Conservation (phyloP, 805 yeast species). For the Yamadazyma scolyti region DNA sequence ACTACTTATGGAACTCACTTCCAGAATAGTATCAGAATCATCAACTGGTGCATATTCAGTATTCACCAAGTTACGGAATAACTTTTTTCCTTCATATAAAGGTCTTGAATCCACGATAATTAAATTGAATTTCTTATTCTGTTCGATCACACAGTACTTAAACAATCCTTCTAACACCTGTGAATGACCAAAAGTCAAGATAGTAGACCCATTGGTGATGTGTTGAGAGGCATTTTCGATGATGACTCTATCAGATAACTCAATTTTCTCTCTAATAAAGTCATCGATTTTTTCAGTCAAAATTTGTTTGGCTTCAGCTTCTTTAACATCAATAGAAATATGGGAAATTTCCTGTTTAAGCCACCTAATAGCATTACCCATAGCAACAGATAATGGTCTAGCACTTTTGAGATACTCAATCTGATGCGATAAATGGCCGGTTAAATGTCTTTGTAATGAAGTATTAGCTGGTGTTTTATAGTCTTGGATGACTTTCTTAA, state of each 20-base stretch:
- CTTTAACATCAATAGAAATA: constrained; percentile 69
- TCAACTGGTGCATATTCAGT: constrained; percentile 22
- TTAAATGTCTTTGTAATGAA: constrained; percentile 81
- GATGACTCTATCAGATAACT: constrained; percentile 77
- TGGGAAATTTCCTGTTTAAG: constrained; percentile 88
- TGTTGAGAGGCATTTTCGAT: constrained; percentile 76
- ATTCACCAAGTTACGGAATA: constrained; percentile 61
- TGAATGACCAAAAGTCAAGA: constrained; percentile 86
- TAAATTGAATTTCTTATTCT: constrained; percentile 66
- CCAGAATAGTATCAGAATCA: constrained; percentile 14
- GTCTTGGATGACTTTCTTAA: constrained; percentile 72
- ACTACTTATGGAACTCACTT: constrained; percentile 14
- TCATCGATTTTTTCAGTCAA: constrained; percentile 69
- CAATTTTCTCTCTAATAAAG: constrained; percentile 81
- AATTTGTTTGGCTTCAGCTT: constrained; percentile 61
- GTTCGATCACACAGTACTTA: constrained; percentile 57
- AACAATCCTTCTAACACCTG: constrained; percentile 76
- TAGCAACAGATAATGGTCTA: constrained; percentile 84
- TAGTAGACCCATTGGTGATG: constrained; percentile 70
- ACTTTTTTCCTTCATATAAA: constrained; percentile 82
- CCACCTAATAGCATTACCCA: constrained; percentile 99
- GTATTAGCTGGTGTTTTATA: constrained; percentile 84
- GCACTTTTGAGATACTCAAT: constrained; percentile 89
- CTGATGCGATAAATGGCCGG: constrained; percentile 84
- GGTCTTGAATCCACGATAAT: constrained; percentile 93